Percentiles rank a stretch among this genome's conserved stretches.
phyloP scores from a whole-genome alignment of 1,284 basidiomycete species.

The Trichosporon inkin region DNA sequence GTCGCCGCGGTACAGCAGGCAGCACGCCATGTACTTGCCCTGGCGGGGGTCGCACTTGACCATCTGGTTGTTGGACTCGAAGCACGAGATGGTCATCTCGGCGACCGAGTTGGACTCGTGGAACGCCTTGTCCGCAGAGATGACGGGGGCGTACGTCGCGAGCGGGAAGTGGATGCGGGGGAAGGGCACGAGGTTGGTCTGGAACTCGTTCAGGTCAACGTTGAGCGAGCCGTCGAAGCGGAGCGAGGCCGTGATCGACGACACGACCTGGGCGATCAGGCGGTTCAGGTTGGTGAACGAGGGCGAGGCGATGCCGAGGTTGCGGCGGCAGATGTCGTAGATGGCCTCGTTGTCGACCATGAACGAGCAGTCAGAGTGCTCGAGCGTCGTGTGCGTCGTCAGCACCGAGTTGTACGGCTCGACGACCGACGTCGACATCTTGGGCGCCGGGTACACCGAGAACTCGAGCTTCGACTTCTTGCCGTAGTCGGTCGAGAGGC shows the following conservation, averaged over 20 bases:
- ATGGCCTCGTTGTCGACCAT: conserved; percentile 99
- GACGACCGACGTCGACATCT: conserved; percentile 92
- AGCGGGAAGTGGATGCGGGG: conserved; percentile 98
- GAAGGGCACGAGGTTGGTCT: conserved; percentile 96
- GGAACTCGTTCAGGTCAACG: conserved; percentile 98
- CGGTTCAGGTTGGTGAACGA: conserved; percentile 95
- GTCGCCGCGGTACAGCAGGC: conserved; percentile 87
- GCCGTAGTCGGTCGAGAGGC: conserved; percentile 94
- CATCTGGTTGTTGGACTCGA: conserved; percentile 98
- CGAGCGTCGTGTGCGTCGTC: conserved; percentile 97
- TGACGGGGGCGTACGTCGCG: conserved; percentile 90
- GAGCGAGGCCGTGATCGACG: conserved; percentile 93
- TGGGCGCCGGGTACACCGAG: conserved; percentile 93
- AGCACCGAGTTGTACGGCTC: conserved; percentile 99
- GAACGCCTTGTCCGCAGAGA: conserved; percentile 69
- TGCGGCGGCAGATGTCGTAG: conserved; percentile 98
- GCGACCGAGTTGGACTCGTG: conserved; percentile 98
- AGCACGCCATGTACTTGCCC: conserved; percentile 97
- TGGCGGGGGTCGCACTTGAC: conserved; percentile 93
- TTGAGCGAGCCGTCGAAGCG: conserved; percentile 98
- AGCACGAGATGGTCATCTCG: conserved; percentile 98
- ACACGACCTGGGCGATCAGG: conserved; percentile 96
- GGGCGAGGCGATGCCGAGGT: conserved; percentile 78
- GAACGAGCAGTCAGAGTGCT: conserved; percentile 99
- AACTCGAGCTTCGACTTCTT: conserved; percentile 99